A percentile compares a stretch with the other conserved stretches of the same genome.
phyloP scores from a whole-genome alignment of 179 eudicot species.

The Gypsophila paniculata region DNA sequence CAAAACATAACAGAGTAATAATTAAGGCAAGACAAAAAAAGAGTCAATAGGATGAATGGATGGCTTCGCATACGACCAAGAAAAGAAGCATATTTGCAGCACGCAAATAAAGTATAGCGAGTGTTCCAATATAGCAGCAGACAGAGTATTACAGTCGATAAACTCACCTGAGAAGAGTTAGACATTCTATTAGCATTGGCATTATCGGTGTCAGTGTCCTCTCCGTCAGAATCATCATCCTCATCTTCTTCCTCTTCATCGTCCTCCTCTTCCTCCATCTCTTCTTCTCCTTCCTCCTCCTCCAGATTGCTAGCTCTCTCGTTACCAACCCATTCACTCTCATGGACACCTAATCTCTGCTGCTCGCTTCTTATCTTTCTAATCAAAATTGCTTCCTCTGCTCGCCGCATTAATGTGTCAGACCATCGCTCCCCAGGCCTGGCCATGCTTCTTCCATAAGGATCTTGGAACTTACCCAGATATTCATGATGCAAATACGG shows the following conservation, averaged over 20 bases:
- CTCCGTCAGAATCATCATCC: slow-evolving; percentile 23
- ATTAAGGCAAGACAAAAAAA: background rate
- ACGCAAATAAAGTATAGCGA: background rate
- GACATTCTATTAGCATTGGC: slow-evolving; percentile 26
- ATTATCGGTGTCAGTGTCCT: slow-evolving; percentile 14
- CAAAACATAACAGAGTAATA: background rate
- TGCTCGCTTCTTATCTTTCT: slow-evolving; percentile 88
- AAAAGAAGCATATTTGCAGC: background rate
- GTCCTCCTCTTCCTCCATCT: slow-evolving; percentile 29
- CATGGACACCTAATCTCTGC: slow-evolving; percentile 85
- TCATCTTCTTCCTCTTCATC: slow-evolving; percentile 29
- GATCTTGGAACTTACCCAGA: slow-evolving; percentile 86
- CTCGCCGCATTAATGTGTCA: slow-evolving; percentile 78
- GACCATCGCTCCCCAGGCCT: slow-evolving; percentile 97
- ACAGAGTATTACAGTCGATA: background rate
- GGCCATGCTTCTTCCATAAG: slow-evolving; percentile 73
- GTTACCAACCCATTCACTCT: slow-evolving; percentile 83
- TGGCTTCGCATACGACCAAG: background rate
- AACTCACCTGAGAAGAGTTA: slow-evolving; percentile 44
- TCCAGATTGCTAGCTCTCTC: slow-evolving; percentile 48
- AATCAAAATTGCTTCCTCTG: slow-evolving; percentile 80
- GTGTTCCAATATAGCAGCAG: background rate
- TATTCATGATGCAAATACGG: slow-evolving; percentile 92
- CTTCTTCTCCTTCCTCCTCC: slow-evolving; percentile 39
- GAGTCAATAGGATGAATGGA: background rate